A percentile compares a stretch with the other conserved stretches of the same genome.
Evolutionary conservation across 257 asterid species (phyloP).

Genomic region (Penstemon barbatus): DNA sequence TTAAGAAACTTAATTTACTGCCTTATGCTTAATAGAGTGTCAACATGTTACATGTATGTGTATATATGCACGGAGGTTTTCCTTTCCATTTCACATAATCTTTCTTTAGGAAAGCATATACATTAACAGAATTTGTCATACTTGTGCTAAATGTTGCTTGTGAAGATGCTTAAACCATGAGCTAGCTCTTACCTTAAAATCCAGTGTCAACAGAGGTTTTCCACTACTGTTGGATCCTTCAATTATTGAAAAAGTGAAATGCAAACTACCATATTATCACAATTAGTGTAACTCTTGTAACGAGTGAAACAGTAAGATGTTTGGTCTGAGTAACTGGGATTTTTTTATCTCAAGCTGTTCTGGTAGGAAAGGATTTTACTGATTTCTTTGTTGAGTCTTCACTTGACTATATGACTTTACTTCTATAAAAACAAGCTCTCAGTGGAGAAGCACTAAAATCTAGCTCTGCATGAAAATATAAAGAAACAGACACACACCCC

Average conservation of each 20-base stretch:
- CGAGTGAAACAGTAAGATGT: background rate
- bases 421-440: background rate
- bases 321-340: background rate
- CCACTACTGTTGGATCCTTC: background rate
- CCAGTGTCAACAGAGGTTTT: too few species aligned
- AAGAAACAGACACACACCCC: too few species aligned
- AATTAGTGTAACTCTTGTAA: background rate
- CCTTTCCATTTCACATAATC: too few species aligned
- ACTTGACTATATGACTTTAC: background rate
- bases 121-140: background rate
- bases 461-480: background rate
- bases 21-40: too few species aligned
- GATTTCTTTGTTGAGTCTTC: background rate
- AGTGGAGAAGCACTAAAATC: background rate
- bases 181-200: background rate
- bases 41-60: too few species aligned
- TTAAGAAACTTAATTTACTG: too few species aligned
- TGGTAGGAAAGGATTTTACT: background rate
- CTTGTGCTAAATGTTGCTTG: constrained; percentile 2
- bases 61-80: too few species aligned
- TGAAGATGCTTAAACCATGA: background rate
- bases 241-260: background rate
- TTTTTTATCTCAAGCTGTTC: background rate
- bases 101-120: too few species aligned
- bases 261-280: background rate